Percentiles rank a stretch among this genome's conserved stretches.
Conservation (phyloP, 441 rosid species). For the Populus hybrid region DNA sequence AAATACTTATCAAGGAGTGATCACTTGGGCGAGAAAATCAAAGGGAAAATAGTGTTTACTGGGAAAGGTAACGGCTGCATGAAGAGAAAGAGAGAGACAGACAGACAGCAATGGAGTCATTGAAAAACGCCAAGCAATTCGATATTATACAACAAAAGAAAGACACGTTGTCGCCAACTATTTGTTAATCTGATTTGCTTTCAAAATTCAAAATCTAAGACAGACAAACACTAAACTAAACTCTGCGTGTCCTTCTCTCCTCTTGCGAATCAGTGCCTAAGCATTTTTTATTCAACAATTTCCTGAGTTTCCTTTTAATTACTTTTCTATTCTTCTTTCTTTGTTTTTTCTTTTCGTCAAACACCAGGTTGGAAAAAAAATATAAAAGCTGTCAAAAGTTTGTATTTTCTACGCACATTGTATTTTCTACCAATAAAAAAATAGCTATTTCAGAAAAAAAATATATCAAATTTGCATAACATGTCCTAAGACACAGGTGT, state of each 20-base stretch:
- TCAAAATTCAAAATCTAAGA: not conserved
- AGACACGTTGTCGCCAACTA: not conserved
- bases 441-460: too few species aligned
- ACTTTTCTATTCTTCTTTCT: not conserved
- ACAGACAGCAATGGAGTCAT: not conserved
- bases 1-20: not conserved
- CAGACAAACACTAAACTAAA: not conserved
- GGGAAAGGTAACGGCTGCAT: not conserved
- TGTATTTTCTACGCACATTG: too few species aligned
- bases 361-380: too few species aligned
- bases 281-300: not conserved
- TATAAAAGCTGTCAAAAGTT: too few species aligned
- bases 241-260: not conserved
- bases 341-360: too few species aligned
- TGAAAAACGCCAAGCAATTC: not conserved
- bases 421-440: too few species aligned
- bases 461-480: too few species aligned
- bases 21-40: not conserved
- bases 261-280: not conserved
- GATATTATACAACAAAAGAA: not conserved
- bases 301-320: not conserved
- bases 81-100: not conserved
- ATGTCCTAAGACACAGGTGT: too few species aligned
- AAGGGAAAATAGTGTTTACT: not conserved
- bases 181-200: not conserved